Evolutionary conservation across 169 alveolate genomes (phyloP).

Genomic region (Amoebophrya sp.): DNA sequence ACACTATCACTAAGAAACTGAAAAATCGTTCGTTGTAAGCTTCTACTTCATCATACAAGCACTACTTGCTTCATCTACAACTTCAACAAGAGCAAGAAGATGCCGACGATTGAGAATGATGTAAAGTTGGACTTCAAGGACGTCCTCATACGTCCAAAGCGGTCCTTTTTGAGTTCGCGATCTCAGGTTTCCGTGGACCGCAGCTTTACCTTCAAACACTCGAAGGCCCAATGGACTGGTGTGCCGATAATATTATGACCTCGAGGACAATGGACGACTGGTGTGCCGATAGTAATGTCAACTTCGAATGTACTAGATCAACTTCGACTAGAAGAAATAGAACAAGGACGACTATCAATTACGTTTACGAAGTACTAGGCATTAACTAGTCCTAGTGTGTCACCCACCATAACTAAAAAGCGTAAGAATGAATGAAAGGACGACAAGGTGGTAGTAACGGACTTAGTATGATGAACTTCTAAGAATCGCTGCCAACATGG

Average conservation of each 20-base stretch:
- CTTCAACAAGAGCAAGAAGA: conserved; percentile 10
- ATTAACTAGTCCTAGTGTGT: background rate
- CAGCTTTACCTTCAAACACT: conserved; percentile 41
- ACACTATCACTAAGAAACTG: too few relatives aligned
- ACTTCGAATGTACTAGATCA: background rate
- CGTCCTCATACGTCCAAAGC: conserved; percentile 52
- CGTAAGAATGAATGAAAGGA: background rate
- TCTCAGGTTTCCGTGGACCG: conserved; percentile 44
- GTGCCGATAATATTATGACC: background rate
- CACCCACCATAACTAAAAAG: too few relatives aligned
- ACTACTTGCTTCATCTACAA: too few relatives aligned
- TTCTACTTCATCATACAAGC: too few relatives aligned
- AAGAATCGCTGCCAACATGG: conserved; percentile 51
- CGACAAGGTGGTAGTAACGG: background rate
- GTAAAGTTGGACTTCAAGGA: conserved; percentile 48
- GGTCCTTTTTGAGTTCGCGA: background rate
- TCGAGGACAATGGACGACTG: background rate
- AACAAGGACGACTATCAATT: background rate
- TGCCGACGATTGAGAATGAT: conserved; percentile 46
- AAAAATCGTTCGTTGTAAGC: too few relatives aligned
- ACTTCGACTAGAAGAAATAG: background rate
- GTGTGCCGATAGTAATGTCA: background rate
- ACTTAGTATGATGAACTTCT: background rate
- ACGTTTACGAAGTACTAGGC: background rate
- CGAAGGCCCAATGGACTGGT: conserved; percentile 38